Evolutionary conservation across 202 grass and related monocot species (phyloP), one percentile per base, ranked within the genome.

Genomic region (Saccharum hybrid): DNA sequence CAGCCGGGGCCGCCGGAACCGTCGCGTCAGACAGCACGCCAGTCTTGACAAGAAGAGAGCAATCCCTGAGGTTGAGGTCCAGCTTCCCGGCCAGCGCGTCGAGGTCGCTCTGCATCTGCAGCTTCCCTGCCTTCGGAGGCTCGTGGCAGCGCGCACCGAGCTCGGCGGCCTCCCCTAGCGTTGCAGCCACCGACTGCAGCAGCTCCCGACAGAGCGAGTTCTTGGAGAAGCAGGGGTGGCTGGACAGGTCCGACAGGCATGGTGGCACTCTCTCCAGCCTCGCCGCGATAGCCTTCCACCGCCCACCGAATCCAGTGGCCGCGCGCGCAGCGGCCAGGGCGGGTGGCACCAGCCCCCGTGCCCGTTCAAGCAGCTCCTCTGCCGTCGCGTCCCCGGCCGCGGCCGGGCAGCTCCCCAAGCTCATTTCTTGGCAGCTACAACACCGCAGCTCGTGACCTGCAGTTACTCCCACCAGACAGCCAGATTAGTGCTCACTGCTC

Each of bases 91-190:
- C 73, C 45, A 98, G 85, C 38, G 91, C 88, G 41, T 95, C 96
- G 16, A 98, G 90, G 73, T 95, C 89, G 71, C 96, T 93, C 81
- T 98, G 92, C 96, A 95, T 95, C 83, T 98, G 92, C 6, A 98
- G 87, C 81, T 98, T 98, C 31, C 96, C 96, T 1, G 86, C 10
- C 34, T 63, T 83, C 0, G 79, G 70, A 5, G 84, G 65, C 60
- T 90, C 86, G 43, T 18, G 9, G 78, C 94, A 93, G 5, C 64
- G 79, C 54, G 46, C 87, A 2, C 92, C 92, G 21, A 98, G 87
- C 62, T 86, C 85, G 56, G 92, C 57, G 0, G 87, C 85, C 76
- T 91, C 92, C 3, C 75, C 83, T 4, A 98, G 91, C 16, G 85
- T 88, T 56, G 74, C 52, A 3, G 87, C 71, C 48, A 92, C 92